A percentile compares a stretch with the other conserved stretches of the same genome.
Evolutionary conservation across 345 rosid species (phyloP).

Genomic region (Acer negundo): DNA sequence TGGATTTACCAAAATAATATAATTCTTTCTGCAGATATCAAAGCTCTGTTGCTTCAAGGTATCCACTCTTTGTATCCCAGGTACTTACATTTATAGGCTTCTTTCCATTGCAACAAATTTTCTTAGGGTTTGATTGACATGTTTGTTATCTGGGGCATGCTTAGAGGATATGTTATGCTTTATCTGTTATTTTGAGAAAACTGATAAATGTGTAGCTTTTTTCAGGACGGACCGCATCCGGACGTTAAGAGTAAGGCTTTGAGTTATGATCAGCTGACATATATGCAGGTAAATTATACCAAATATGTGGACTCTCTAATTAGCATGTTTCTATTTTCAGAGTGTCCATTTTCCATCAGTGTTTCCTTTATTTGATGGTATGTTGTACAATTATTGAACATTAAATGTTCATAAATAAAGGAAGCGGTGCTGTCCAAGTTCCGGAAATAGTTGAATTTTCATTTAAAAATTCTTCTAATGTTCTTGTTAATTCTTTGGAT

Average conservation of each 20-base stretch:
- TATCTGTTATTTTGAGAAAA: not conserved
- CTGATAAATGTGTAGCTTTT: slow-evolving; percentile 18
- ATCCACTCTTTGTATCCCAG: slow-evolving; percentile 93
- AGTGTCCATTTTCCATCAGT: not conserved
- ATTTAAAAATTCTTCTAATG: not conserved
- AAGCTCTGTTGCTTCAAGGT: slow-evolving; percentile 67
- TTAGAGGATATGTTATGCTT: not conserved
- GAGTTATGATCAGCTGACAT: slow-evolving; percentile 81
- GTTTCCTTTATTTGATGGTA: not conserved
- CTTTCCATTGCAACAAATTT: slow-evolving; percentile 15
- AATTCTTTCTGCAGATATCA: slow-evolving; percentile 63
- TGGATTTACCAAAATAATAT: slow-evolving; percentile 8
- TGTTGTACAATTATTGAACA: slow-evolving; percentile 1
- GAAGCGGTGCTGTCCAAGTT: not conserved
- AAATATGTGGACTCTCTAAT: not conserved
- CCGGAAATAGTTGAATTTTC: not conserved
- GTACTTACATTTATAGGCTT: slow-evolving; percentile 33
- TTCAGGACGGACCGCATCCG: slow-evolving; percentile 78
- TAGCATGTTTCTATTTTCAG: not conserved
- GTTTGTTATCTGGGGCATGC: not conserved
- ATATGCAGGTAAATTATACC: slow-evolving; percentile 66
- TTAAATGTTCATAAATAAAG: not conserved
- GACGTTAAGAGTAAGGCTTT: slow-evolving; percentile 72
- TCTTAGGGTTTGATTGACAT: not conserved
- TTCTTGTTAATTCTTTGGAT: slow-evolving; percentile 1